Evolutionary conservation across 768 basidiomycete genomes (phyloP).

Genomic region (Xerocomellus dryophilus): DNA sequence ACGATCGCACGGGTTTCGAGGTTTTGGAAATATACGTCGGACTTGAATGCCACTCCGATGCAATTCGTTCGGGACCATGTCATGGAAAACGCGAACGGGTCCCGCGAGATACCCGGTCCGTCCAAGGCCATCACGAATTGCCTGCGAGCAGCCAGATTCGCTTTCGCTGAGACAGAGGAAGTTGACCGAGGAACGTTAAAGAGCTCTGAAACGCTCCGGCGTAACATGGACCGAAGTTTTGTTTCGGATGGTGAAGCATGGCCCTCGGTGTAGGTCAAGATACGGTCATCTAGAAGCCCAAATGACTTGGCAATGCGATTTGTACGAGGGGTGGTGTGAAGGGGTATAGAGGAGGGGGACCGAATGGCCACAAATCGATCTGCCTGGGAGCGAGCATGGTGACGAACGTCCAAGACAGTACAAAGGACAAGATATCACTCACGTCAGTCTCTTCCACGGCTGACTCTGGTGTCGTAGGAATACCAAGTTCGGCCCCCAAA

Average conservation of each 20-base stretch:
- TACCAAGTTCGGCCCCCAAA: slow-evolving; percentile 34
- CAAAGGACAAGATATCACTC: slow-evolving; percentile 11
- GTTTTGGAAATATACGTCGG: slow-evolving; percentile 61
- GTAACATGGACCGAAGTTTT: slow-evolving; percentile 46
- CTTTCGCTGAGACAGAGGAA: slow-evolving; percentile 49
- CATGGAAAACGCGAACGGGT: slow-evolving; percentile 56
- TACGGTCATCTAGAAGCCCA: slow-evolving; percentile 53
- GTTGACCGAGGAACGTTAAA: slow-evolving; percentile 35
- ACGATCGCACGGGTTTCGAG: slow-evolving; percentile 52
- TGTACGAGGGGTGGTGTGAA: slow-evolving; percentile 65
- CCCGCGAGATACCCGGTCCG: slow-evolving; percentile 55
- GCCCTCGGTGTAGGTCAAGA: slow-evolving; percentile 52
- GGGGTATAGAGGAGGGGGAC: slow-evolving; percentile 49
- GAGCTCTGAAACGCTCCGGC: slow-evolving; percentile 51
- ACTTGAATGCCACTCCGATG: slow-evolving; percentile 61
- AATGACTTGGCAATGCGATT: slow-evolving; percentile 61
- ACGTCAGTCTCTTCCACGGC: slow-evolving; percentile 29
- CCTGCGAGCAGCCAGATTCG: slow-evolving; percentile 51
- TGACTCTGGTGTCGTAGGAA: slow-evolving; percentile 12
- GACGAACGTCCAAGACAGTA: not conserved
- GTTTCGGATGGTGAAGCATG: slow-evolving; percentile 33
- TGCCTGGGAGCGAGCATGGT: slow-evolving; percentile 35
- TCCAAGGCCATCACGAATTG: slow-evolving; percentile 62
- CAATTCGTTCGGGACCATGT: slow-evolving; percentile 58
- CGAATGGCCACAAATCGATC: slow-evolving; percentile 61